These are phyloP conservation scores for Vitis rupestris DNA, from an alignment of 164 flowering plant species.

Conservation along the genomic window DNA sequence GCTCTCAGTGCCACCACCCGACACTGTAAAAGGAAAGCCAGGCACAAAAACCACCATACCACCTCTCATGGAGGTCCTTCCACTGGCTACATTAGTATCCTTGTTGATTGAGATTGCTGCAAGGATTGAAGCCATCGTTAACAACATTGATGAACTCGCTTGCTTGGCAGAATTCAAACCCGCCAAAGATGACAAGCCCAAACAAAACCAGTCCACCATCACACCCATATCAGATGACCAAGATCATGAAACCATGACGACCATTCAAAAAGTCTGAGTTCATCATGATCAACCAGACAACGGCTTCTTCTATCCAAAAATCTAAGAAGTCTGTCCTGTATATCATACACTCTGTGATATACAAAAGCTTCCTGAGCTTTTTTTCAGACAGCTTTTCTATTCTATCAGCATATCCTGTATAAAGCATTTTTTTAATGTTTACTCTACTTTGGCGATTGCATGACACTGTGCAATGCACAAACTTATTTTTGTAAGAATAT, in stretches of 20 bases:
- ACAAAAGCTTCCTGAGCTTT: too few species aligned
- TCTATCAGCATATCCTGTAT: too few species aligned
- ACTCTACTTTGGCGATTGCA: too few species aligned
- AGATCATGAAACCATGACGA: constrained; percentile 33
- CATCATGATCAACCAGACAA: background rate
- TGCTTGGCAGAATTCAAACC: constrained; percentile 45
- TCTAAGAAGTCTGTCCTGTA: too few species aligned
- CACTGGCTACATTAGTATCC: constrained; percentile 55
- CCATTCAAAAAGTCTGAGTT: constrained; percentile 39
- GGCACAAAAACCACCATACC: background rate
- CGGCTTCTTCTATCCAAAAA: background rate
- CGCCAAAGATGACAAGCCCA: constrained; percentile 24
- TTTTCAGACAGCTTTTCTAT: too few species aligned
- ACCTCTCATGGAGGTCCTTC: constrained; percentile 48
- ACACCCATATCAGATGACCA: constrained; percentile 18
- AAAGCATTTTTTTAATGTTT: too few species aligned
- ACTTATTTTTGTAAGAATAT: background rate
- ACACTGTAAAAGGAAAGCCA: constrained; percentile 11
- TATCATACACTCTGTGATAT: too few species aligned
- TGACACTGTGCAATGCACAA: constrained; percentile 6
- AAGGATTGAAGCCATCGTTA: constrained; percentile 46
- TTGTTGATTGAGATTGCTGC: constrained; percentile 55
- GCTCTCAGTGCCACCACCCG: constrained; percentile 1
- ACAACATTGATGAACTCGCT: constrained; percentile 48
- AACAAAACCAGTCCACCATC: constrained; percentile 22